phyloP scores from a whole-genome alignment of 345 rosid species.

The Eucalyptus cladocalyx region DNA sequence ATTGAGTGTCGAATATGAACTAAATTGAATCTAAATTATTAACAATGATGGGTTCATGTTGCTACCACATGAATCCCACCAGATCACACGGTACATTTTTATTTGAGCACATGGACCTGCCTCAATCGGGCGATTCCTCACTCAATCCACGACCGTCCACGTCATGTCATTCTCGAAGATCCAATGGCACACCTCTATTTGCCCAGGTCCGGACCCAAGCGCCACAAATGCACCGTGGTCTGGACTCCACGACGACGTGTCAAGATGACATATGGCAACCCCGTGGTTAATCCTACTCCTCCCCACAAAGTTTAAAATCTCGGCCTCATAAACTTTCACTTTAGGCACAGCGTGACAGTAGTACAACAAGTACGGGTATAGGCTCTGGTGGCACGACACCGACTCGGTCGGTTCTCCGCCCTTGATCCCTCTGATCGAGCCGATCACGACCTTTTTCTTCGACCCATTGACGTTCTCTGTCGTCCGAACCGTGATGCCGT shows the following conservation, averaged over 20 bases:
- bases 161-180: slow-evolving; percentile 68
- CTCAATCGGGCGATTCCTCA: neutral
- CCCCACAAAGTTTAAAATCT: slow-evolving; percentile 22
- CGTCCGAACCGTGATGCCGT: slow-evolving; percentile 16
- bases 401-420: slow-evolving; percentile 44
- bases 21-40: neutral
- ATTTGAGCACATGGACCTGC: neutral
- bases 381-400: slow-evolving; percentile 72
- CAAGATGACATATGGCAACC: slow-evolving; percentile 62
- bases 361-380: slow-evolving; percentile 57
- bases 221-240: slow-evolving; percentile 62
- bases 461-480: slow-evolving; percentile 39
- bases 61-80: neutral
- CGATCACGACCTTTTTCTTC: slow-evolving; percentile 23
- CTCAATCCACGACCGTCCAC: slow-evolving; percentile 34
- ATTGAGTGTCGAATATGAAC: neutral
- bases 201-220: slow-evolving; percentile 47
- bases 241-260: slow-evolving; percentile 64
- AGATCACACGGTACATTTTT: neutral
- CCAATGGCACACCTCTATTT: slow-evolving; percentile 74
- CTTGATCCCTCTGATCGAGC: slow-evolving; percentile 38
- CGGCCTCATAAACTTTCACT: slow-evolving; percentile 59
- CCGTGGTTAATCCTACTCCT: slow-evolving; percentile 34
- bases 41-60: neutral
- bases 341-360: slow-evolving; percentile 75